Base-by-base conservation (phyloP, 2,329 filamentous ascomycete species). In the Diaporthe vexans region DNA sequence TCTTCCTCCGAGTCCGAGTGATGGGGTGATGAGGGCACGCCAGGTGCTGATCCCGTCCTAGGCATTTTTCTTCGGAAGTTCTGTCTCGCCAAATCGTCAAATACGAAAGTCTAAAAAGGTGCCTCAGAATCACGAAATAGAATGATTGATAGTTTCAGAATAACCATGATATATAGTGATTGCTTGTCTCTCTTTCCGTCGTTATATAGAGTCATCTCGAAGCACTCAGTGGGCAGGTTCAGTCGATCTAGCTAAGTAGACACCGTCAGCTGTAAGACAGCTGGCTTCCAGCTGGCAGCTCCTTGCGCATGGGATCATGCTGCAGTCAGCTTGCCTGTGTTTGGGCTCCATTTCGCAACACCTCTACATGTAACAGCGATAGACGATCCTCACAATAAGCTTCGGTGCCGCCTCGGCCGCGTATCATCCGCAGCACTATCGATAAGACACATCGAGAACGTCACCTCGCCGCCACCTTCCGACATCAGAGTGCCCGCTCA, bases 391-490 rank as follows among this genome's bases (percentile, higher is more conserved):
- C 48, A 24, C 48, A 29, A 37, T 52, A 54, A 51, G 29, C 46
- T 37, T 67, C 70, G 70, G 70, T 72, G 70, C 70, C 70, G 70
- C 17, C 43, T 63, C 70, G 70, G 70, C 70, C 70, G 59, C 65
- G 24, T 13, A 57, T 40, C 63, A 54, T 21, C 63, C 63, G 26
- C 52, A 7, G 19, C 46, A 40, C n/a, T 75, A 75, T 75, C 74
- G 74, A 75, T 75, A 75, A 74, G 46, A 19, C 29, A 37, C 15
- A 43, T 43, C 71, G 9, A 67, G 70, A 72, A 73, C 73, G 73
- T 75, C 73, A 75, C 72, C 35, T 74, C 40, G 65, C 72, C 74
- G 61, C 65, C 58, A 71, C 35, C 43, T 52, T 59, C 17, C 33
- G 43, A 40, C 29, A 59, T n/a, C 68, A 71, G 29, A 33, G 29